Evolutionary conservation across 257 asterid genomes (phyloP), one percentile per base, ranked within the genome.

Genomic region (Dorcoceras hygrometricum): DNA sequence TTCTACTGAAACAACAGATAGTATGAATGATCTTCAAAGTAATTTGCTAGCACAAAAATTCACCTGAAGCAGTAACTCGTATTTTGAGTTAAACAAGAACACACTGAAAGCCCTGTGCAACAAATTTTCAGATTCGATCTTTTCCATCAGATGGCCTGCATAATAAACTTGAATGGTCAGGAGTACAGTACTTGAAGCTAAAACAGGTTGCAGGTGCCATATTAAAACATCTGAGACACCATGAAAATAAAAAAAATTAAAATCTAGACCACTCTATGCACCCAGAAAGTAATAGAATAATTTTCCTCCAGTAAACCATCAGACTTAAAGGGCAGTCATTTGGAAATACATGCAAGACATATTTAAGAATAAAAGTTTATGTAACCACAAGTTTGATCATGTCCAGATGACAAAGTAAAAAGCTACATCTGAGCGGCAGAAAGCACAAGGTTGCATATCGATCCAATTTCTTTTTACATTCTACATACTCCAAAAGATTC

Each of bases 81-180:
- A 86, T 70, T 89, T 89, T 7, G 96, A 87, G 89, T 92, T 92
- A 66, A 92, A 92, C 60, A 92, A 77, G 73, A 92, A 92, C 63
- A 92, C 98, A 60, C 98, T 92, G 86, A 92, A 92, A 77, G 98
- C 98, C 79, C 98, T 81, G 66, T 92, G 98, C 59, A 92, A 81
- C 80, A 86, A 62, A 69, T 92, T 89, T 67, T 79, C 81, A 16
- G 96, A 71, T 73, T 89, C 95, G 8, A 92, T 92, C 77, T 87
- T 92, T 77, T 86, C 96, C 96, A 87, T 87, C 78, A 92, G 80
- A 79, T 92, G 98, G 65, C 98, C 98, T 92, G 86, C 84, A 75
- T 24, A 64, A 58, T 63, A 68, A 36, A 32, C 24, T 43, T 2
- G 26, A 65, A 26, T 24, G 51, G 59, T 65, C 62, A 73, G 32